A percentile compares a stretch with the other conserved stretches of the same genome.
These are phyloP conservation scores for Ustilago cynodontis DNA, from an alignment of 1,284 basidiomycete genomes.

Conservation along the genomic window DNA sequence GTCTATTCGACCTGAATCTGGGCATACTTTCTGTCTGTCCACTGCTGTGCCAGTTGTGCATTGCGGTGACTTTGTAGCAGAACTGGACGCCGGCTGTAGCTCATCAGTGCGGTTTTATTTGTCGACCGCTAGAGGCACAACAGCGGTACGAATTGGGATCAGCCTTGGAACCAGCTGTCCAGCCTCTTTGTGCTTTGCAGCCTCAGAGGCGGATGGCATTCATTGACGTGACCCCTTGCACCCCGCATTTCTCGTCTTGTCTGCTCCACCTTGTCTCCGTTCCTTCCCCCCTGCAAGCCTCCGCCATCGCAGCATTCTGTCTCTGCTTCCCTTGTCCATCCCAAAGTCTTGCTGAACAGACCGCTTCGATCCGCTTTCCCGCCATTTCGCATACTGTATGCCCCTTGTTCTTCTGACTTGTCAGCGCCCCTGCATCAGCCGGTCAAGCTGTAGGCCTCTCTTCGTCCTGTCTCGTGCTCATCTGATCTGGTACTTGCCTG, in stretches of 20 bases:
- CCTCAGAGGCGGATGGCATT: conserved; percentile 25
- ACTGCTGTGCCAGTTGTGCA: not conserved
- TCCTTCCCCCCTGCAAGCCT: conserved; percentile 32
- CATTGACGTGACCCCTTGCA: conserved; percentile 54
- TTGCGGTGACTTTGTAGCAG: too few relatives aligned
- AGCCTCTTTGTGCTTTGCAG: conserved; percentile 15
- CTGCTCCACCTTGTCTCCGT: conserved; percentile 9
- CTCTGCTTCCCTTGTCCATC: conserved; percentile 10
- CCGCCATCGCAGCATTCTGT: conserved; percentile 27
- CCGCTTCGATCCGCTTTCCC: conserved; percentile 23
- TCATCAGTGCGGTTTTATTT: not conserved
- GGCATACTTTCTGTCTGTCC: not conserved
- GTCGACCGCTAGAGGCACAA: not conserved
- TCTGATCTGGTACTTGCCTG: too few relatives aligned
- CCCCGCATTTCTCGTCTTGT: conserved; percentile 43
- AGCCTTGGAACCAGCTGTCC: not conserved
- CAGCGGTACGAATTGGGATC: not conserved
- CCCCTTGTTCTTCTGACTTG: conserved; percentile 31
- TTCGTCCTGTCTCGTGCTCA: not conserved
- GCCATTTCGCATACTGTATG: not conserved
- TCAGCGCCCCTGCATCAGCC: conserved; percentile 21
- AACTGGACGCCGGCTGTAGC: not conserved
- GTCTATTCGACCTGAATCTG: not conserved
- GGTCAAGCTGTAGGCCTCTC: not conserved
- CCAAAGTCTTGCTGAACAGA: not conserved